Base-by-base conservation (phyloP, 805 yeast species). In the Ogataea siamensis region DNA sequence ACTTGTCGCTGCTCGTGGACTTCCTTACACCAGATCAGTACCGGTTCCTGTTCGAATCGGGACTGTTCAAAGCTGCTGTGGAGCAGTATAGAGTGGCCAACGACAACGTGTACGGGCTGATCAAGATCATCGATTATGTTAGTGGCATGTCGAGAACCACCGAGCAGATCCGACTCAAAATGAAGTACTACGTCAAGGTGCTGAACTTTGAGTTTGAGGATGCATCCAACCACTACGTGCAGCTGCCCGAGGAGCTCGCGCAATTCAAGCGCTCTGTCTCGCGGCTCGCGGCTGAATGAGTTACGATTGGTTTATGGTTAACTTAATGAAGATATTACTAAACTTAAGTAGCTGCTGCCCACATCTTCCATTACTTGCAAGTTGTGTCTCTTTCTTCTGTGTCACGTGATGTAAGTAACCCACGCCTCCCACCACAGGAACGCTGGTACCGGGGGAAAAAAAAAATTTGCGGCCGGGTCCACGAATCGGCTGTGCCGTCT, bases 81-180 rank as follows among this genome's bases (percentile, higher is more conserved):
- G 66, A 63, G 47, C 57, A 60, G 34, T 63, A 58, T 44, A 52
- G 67, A 42, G 43, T 63, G 29, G 36, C 55, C 13, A 53, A 39
- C 22, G 67, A 63, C 38, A 63, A 61, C 41, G 50, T 63, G 17
- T 62, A 63, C 45, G 67, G 66, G 1, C 50, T 63, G 22, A 51
- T 58, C 41, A 58, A 58, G 40, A 47, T 55, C 13, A 47, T 61
- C 28, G 46, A 46, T 6, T 32, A 32, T 18, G 12, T 49, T 21
- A 41, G 42, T 15, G 26, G 6, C 21, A 18, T 18, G 31, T 4
- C 27, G 20, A 31, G 16, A 8, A 15, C 18, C 13, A 18, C 40
- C 14, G 32, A 38, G 10, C 42, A 49, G 19, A 20, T 45, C n/a
- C 36, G 38, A 28, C 38, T 51, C 21, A 62, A 58, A 23, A 40